phyloP scores from a whole-genome alignment of 139 green algal genomes.

The Coccomyxa sp. region DNA sequence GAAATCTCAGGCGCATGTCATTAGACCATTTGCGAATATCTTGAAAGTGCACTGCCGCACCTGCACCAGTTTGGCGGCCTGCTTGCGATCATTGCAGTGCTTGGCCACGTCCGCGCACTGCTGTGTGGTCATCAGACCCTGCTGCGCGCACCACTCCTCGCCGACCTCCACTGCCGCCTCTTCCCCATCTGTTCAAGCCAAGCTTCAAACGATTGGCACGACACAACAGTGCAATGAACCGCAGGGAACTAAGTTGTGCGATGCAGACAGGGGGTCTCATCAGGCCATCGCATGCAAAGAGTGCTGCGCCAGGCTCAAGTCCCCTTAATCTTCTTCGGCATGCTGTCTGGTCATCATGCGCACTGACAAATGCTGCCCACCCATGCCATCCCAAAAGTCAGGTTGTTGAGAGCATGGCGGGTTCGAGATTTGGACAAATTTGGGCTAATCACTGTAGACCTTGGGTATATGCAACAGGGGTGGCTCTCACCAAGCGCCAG shows the following conservation, averaged over 20 bases:
- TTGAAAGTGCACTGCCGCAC: not conserved
- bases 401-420: not conserved
- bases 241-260: not conserved
- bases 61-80: constrained; percentile 43
- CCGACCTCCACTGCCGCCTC: not conserved
- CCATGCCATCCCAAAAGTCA: not conserved
- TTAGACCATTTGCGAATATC: no score
- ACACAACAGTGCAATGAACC: not conserved
- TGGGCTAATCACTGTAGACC: not conserved
- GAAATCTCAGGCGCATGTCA: not conserved
- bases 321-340: not conserved
- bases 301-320: no score
- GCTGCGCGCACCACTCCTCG: constrained; percentile 6
- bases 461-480: not conserved
- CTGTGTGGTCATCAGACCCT: constrained; percentile 25
- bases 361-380: not conserved
- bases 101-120: constrained; percentile 41
- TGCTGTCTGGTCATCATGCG: not conserved
- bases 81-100: constrained; percentile 84
- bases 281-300: no score
- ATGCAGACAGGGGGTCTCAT: no score
- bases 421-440: not conserved
- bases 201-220: not conserved
- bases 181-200: not conserved
- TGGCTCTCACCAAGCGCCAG: constrained; percentile 23